Evolutionary conservation across 2,329 filamentous ascomycete species (phyloP).

Genomic region (Rutstroemia sp.): DNA sequence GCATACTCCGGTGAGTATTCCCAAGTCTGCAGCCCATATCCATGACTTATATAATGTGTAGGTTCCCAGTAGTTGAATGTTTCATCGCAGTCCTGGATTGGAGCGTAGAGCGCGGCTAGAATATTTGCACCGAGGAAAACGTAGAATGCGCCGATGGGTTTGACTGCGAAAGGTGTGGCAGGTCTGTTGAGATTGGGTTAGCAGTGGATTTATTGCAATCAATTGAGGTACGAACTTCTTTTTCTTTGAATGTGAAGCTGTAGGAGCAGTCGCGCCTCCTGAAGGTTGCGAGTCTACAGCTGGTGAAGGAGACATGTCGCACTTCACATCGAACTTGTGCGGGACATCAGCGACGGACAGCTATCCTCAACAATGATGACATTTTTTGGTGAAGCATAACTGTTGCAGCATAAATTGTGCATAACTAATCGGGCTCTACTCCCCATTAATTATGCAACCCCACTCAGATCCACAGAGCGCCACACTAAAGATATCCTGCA

Average conservation of each 20-base stretch:
- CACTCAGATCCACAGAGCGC: not conserved
- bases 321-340: not conserved
- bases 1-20: constrained; percentile 95
- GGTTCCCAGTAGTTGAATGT: constrained; percentile 99
- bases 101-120: constrained; percentile 72
- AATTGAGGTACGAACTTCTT: constrained; percentile 18
- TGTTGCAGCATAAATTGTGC: not conserved
- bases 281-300: not conserved
- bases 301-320: constrained; percentile 1
- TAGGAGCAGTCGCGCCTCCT: constrained; percentile 3
- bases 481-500: not conserved
- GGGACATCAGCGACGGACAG: not conserved
- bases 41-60: constrained; percentile 86
- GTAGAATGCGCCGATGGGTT: constrained; percentile 72
- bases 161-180: constrained; percentile 52
- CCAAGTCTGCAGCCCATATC: constrained; percentile 94
- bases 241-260: constrained; percentile 14
- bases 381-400: not conserved
- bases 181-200: constrained; percentile 23
- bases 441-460: not conserved
- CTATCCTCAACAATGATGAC: not conserved
- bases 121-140: constrained; percentile 68
- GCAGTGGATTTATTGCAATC: not conserved
- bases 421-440: no score
- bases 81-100: constrained; percentile 97